Evolutionary conservation across 306 rosid species (phyloP), one percentile per base, ranked within the genome.

Genomic region (Pyrus bretschneideri): DNA sequence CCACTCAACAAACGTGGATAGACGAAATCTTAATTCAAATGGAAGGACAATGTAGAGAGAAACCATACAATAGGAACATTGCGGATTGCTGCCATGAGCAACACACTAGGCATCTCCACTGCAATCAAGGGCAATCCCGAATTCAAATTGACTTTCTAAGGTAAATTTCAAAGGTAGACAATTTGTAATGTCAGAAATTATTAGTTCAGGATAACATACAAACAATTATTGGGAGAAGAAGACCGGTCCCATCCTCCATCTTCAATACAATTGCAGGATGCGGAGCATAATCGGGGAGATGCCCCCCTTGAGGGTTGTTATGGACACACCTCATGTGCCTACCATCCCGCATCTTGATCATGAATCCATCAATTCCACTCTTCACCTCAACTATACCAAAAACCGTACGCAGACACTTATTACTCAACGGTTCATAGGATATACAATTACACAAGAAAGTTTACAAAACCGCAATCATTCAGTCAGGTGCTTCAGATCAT

Each of bases 41-140:
- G 9, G 72, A 63, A 60, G 67, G 44, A 62, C 68, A 60, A 81
- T 18, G 40, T 21, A 44, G 11, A 46, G 46, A 69, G 66, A 60
- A 51, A 75, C 76, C 93, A 54, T 91, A 95, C 99, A 69, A 95
- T 95, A 65, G 84, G 96, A 87, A 91, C 97, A 80, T 95, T 89
- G 85, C 96, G 96, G 77, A 95, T 66, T 33, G 99, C 97, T 45
- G 97, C 99, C 97, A 92, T 82, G 44, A 95, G 91, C 75, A 95
- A 82, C 74, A 88, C 91, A 51, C 97, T 92, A 1, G 99, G 99
- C 99, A 95, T 90, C 82, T 95, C 98, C 96, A 88, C 98, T 95
- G 91, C 82, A 83, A 85, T 74, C 62, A 78, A 78, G 84, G 76
- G 70, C 74, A 83, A 77, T 58, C 23, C 81, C 82, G 64, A 61